Percentiles rank a stretch among this genome's conserved stretches.
Conservation (phyloP, 2,329 filamentous ascomycete species). For the Trichoderma sp. region DNA sequence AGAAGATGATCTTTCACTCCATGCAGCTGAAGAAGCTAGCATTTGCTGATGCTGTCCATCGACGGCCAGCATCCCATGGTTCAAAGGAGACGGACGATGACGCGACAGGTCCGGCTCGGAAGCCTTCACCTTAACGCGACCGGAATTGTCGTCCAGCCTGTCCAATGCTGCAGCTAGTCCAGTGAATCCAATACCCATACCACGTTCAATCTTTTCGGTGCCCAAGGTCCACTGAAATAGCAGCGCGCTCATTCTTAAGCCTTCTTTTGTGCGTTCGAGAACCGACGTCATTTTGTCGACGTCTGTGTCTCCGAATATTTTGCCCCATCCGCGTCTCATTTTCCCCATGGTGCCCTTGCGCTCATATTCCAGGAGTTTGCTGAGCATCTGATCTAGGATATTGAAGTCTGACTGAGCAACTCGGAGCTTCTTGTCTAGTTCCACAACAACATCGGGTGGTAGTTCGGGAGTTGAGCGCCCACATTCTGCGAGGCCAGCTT, state of each 20-base stretch:
- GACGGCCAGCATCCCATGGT: background rate
- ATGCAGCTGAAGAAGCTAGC: background rate
- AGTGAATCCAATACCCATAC: constrained; percentile 64
- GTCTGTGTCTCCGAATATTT: constrained; percentile 61
- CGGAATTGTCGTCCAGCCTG: constrained; percentile 28
- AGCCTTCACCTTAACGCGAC: background rate
- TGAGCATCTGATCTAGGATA: constrained; percentile 60
- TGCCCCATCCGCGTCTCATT: constrained; percentile 59
- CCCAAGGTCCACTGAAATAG: constrained; percentile 66
- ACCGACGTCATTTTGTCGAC: constrained; percentile 58
- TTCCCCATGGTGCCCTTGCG: constrained; percentile 58
- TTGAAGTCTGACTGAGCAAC: constrained; percentile 60
- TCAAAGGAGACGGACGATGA: background rate
- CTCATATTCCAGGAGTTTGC: constrained; percentile 60
- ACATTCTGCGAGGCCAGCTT: constrained; percentile 60
- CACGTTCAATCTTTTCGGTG: constrained; percentile 54
- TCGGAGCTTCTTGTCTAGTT: constrained; percentile 62
- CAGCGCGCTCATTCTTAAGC: constrained; percentile 60
- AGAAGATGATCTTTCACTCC: constrained; percentile 10
- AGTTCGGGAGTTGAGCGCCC: constrained; percentile 50
- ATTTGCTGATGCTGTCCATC: constrained; percentile 1
- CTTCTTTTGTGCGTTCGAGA: constrained; percentile 57
- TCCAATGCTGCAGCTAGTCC: constrained; percentile 64
- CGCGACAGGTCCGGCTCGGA: constrained; percentile 3
- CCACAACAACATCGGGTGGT: constrained; percentile 58